Percentiles rank a stretch among this genome's conserved stretches.
Evolutionary conservation across 202 grass and related monocot species (phyloP).

Genomic region (Panicum hallii): DNA sequence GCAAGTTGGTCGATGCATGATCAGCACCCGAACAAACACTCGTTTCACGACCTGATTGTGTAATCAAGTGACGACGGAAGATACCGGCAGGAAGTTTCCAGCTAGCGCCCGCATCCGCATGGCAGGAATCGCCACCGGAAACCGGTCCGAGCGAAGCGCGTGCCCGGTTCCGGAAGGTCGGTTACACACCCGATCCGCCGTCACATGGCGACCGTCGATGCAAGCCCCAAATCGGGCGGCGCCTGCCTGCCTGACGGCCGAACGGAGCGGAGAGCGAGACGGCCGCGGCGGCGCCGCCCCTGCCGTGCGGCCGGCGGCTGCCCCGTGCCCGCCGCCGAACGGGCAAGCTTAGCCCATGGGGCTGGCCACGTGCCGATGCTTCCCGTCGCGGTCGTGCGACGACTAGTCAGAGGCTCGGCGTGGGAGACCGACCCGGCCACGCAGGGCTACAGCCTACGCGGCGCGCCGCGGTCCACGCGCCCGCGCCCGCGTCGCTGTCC

Average conservation of each 20-base stretch:
- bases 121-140: neutral
- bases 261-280: too few relatives aligned
- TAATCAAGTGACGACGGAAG: neutral
- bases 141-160: neutral
- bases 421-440: too few relatives aligned
- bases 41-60: neutral
- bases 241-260: too few relatives aligned
- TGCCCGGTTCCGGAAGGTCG: neutral
- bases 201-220: too few relatives aligned
- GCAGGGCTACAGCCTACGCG: neutral
- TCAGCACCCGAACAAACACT: neutral
- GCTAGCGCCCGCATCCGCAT: neutral
- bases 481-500: slow-evolving; percentile 13
- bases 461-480: neutral
- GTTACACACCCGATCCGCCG: neutral
- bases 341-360: too few relatives aligned
- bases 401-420: too few relatives aligned
- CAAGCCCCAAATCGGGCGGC: too few relatives aligned
- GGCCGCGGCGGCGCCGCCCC: too few relatives aligned
- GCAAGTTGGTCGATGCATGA: neutral
- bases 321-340: too few relatives aligned
- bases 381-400: too few relatives aligned
- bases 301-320: too few relatives aligned
- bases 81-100: slow-evolving; percentile 1
- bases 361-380: too few relatives aligned